Percentiles rank a stretch among this genome's conserved stretches.
phyloP scores from a whole-genome alignment of 352 stramenopile species.

The Globisporangium irregulare region DNA sequence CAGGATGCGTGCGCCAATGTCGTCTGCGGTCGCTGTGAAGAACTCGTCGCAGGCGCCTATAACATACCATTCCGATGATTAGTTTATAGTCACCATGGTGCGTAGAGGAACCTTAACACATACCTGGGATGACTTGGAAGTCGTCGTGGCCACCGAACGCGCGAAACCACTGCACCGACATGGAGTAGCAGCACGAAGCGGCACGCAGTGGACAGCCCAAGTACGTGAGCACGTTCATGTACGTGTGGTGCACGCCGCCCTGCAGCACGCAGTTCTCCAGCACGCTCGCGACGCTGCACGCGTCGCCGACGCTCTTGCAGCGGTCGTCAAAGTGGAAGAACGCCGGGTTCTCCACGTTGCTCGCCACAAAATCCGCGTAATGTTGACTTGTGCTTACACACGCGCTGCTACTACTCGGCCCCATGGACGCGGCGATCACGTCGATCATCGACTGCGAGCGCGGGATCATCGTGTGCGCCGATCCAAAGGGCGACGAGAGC shows the following conservation, averaged over 20 bases:
- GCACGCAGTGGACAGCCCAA: conserved; percentile 55
- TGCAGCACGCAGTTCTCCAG: conserved; percentile 75
- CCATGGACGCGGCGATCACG: conserved; percentile 16
- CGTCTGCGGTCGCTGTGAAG: conserved; percentile 77
- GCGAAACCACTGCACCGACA: conserved; percentile 74
- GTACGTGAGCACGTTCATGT: conserved; percentile 78
- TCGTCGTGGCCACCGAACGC: conserved; percentile 60
- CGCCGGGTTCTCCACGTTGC: conserved; percentile 36
- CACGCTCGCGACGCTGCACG: conserved; percentile 59
- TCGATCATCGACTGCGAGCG: conserved; percentile 19
- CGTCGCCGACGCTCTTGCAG: conserved; percentile 48
- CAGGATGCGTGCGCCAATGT: conserved; percentile 74
- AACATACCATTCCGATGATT: neutral
- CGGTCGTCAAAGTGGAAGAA: conserved; percentile 54
- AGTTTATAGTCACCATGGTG: too few species aligned
- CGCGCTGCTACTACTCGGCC: neutral
- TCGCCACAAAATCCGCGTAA: neutral
- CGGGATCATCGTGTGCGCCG: conserved; percentile 12
- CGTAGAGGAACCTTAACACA: neutral
- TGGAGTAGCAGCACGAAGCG: conserved; percentile 66
- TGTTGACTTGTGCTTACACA: neutral
- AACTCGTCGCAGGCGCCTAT: conserved; percentile 56
- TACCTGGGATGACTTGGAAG: conserved; percentile 67
- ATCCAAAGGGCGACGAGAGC: conserved; percentile 21
- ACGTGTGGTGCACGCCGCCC: conserved; percentile 80